Base-by-base conservation (phyloP, 140 eudicot species). In the Cichorium intybus region DNA sequence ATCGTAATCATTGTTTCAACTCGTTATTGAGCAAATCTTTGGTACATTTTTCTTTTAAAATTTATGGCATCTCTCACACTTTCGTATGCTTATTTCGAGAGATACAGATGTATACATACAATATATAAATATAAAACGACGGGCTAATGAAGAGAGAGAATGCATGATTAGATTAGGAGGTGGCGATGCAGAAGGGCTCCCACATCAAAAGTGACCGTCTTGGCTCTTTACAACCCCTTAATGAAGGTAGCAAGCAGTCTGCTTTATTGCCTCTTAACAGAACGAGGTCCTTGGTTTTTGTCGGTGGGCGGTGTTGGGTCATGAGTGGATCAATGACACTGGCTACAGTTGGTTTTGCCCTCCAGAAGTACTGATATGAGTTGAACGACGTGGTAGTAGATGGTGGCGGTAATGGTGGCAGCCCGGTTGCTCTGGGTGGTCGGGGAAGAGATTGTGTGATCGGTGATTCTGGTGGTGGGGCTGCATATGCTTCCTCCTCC, bases 161-260 rank as follows among this genome's bases (percentile, higher is more conserved):
- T 66, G 51, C 60, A 34, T 27, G 53, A 4, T 7, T 53, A 27
- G 39, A 56, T 85, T 73, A 85, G 72, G 95, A 84, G 53, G 97
- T 84, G 75, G 95, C 95, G 49, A 90, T 80, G 94, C 97, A 90
- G 75, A 80, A 79, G 24, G 96, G 89, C 82, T 87, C 95, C 96
- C 88, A 85, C 65, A 77, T 41, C 29, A 80, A 29, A 17, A 81
- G 68, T 6, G 92, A 78, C 64, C 80, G 85, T 58, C 85, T 81
- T 24, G 66, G 66, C 74, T 87, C 88, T 61, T 87, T 87, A 88
- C 97, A 91, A 2, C 88, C 82, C 71, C 60, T 81, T 50, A 63
- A 37, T 35, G 76, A 70, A 4, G 93, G 87, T n/a, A 75, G 70
- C 21, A 79, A 78, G 27, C 80, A 65, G 64, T 86, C 87, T n/a